phyloP scores from a whole-genome alignment of 441 rosid species.

The Theobroma grandiflorum region DNA sequence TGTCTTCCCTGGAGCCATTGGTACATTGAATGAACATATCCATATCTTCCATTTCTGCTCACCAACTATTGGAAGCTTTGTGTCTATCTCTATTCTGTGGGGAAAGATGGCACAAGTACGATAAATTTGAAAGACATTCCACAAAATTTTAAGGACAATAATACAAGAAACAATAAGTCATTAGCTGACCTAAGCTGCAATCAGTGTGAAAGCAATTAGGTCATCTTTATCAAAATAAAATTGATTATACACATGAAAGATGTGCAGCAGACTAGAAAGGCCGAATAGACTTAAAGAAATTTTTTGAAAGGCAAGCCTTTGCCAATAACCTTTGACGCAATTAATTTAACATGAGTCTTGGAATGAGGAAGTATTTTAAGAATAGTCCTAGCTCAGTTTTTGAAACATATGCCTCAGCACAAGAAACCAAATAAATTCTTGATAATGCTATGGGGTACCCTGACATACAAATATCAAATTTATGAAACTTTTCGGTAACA shows the following conservation, averaged over 20 bases:
- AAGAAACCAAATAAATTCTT: background rate
- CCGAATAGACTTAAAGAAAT: background rate
- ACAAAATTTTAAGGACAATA: background rate
- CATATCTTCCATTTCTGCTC: conserved; percentile 90
- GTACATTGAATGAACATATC: conserved; percentile 97
- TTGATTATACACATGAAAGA: background rate
- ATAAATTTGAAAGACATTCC: conserved; percentile 6
- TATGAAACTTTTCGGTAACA: background rate
- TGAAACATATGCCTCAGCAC: background rate
- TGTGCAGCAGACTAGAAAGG: background rate
- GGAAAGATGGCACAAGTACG: conserved; percentile 4
- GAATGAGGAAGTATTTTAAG: background rate
- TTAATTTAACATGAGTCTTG: background rate
- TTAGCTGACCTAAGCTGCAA: background rate
- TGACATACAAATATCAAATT: background rate
- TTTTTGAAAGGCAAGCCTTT: conserved; percentile 11
- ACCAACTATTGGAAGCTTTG: conserved; percentile 81
- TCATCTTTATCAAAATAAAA: background rate
- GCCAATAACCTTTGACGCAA: background rate
- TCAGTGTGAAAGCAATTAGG: background rate
- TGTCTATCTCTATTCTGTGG: conserved; percentile 84
- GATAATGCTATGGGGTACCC: background rate
- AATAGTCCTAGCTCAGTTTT: background rate
- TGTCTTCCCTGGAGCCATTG: conserved; percentile 97
- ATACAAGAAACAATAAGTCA: background rate